phyloP scores from a whole-genome alignment of 2,329 filamentous ascomycete genomes.

The Xylaria sp. region DNA sequence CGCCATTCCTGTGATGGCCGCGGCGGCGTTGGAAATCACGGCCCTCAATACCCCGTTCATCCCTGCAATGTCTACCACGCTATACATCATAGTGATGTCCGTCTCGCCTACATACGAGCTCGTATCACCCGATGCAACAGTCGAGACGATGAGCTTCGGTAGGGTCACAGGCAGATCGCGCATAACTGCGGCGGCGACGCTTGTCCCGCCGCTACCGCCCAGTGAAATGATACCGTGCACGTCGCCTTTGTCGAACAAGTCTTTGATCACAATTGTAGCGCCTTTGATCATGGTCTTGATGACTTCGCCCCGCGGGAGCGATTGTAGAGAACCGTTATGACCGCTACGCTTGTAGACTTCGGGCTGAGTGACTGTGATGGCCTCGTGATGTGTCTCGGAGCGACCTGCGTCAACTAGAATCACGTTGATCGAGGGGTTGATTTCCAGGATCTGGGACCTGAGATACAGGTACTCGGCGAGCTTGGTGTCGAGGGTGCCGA shows the following conservation, averaged over 20 bases:
- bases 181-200: conserved; percentile 70
- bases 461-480: conserved; percentile 66
- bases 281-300: conserved; percentile 64
- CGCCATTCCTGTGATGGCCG: conserved; percentile 69
- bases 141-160: conserved; percentile 76
- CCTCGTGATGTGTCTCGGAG: conserved; percentile 51
- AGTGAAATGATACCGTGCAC: conserved; percentile 68
- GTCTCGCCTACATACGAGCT: conserved; percentile 72
- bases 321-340: conserved; percentile 49
- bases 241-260: conserved; percentile 49
- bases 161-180: conserved; percentile 70
- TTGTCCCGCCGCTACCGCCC: conserved; percentile 72
- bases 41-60: conserved; percentile 67
- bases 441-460: conserved; percentile 45
- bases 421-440: conserved; percentile 55
- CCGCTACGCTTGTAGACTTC: conserved; percentile 49
- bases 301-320: conserved; percentile 62
- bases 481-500: conserved; percentile 74
- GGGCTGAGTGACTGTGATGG: conserved; percentile 52
- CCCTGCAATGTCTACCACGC: conserved; percentile 76
- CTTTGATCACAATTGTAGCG: conserved; percentile 55
- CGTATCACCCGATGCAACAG: conserved; percentile 74
- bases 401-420: conserved; percentile 67
- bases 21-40: conserved; percentile 71
- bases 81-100: conserved; percentile 76